Evolutionary conservation across 345 rosid species (phyloP).

Genomic region (Boechera divaricarpa): DNA sequence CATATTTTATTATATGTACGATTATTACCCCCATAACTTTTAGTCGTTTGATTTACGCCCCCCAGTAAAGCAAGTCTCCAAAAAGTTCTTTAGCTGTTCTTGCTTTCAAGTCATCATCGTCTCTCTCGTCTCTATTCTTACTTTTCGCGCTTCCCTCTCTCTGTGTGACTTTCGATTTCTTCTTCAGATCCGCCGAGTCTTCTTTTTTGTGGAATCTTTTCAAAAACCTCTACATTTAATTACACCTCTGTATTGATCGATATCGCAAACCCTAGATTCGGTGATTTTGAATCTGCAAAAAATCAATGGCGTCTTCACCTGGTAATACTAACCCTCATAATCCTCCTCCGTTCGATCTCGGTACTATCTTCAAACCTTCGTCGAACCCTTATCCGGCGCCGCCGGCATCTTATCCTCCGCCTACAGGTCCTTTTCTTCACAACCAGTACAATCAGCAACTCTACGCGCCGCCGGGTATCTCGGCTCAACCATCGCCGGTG

Average conservation of each 20-base stretch:
- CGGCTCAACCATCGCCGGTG: conserved; percentile 31
- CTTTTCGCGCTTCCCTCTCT: neutral
- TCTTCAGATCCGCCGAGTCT: conserved; percentile 39
- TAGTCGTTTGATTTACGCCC: too few species aligned
- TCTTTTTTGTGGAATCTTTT: conserved; percentile 26
- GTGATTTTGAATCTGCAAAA: conserved; percentile 35
- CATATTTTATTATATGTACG: too few species aligned
- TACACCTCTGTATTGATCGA: conserved; percentile 10
- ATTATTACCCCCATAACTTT: too few species aligned
- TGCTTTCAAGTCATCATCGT: conserved; percentile 42
- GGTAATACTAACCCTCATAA: conserved; percentile 51
- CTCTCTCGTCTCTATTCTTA: neutral
- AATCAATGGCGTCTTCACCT: conserved; percentile 59
- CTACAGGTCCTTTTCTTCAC: conserved; percentile 55
- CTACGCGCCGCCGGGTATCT: conserved; percentile 46
- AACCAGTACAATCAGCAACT: conserved; percentile 55
- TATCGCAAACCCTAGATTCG: conserved; percentile 39
- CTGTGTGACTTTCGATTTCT: conserved; percentile 15
- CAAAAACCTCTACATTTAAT: neutral
- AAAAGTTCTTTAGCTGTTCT: conserved; percentile 35
- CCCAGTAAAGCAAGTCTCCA: conserved; percentile 17
- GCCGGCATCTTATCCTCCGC: conserved; percentile 65
- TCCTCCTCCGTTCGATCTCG: conserved; percentile 51
- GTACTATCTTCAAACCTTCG: conserved; percentile 53
- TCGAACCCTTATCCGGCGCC: conserved; percentile 51